Evolutionary conservation across 768 basidiomycete species (phyloP).

Genomic region (Tricholomella constricta): DNA sequence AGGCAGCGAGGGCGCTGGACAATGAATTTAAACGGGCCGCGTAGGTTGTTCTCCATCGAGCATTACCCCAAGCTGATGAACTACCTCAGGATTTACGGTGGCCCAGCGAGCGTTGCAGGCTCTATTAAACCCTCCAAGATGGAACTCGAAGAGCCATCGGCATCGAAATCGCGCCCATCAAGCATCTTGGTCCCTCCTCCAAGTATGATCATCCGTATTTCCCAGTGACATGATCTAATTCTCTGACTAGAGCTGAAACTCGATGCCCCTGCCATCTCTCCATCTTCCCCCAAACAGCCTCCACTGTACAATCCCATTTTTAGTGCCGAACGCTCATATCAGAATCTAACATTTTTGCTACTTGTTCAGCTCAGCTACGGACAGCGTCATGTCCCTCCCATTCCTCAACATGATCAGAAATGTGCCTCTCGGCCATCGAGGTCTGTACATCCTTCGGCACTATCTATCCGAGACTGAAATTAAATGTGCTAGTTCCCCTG

Average conservation of each 20-base stretch:
- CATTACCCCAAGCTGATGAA: background rate
- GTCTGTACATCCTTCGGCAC: constrained; percentile 27
- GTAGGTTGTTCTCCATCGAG: constrained; percentile 25
- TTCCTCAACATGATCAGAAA: constrained; percentile 46
- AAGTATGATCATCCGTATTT: background rate
- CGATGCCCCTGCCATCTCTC: background rate
- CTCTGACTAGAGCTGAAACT: constrained; percentile 10
- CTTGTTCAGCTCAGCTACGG: constrained; percentile 39
- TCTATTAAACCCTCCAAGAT: background rate
- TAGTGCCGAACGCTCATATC: background rate
- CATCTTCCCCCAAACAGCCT: constrained; percentile 2
- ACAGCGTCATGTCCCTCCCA: constrained; percentile 53
- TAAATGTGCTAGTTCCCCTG: constrained; percentile 33
- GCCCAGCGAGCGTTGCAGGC: constrained; percentile 4
- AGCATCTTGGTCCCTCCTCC: constrained; percentile 17
- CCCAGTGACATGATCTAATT: background rate
- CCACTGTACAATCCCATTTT: constrained; percentile 14
- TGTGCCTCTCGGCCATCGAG: constrained; percentile 48
- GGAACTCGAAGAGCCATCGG: background rate
- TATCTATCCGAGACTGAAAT: constrained; percentile 4
- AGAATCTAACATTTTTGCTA: background rate
- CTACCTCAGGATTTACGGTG: constrained; percentile 15
- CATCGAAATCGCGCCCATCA: constrained; percentile 13
- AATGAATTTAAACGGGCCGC: constrained; percentile 41
- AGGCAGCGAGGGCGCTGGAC: constrained; percentile 42